Base-by-base conservation (phyloP, 1,284 basidiomycete species). In the Rhodotorula sp. region DNA sequence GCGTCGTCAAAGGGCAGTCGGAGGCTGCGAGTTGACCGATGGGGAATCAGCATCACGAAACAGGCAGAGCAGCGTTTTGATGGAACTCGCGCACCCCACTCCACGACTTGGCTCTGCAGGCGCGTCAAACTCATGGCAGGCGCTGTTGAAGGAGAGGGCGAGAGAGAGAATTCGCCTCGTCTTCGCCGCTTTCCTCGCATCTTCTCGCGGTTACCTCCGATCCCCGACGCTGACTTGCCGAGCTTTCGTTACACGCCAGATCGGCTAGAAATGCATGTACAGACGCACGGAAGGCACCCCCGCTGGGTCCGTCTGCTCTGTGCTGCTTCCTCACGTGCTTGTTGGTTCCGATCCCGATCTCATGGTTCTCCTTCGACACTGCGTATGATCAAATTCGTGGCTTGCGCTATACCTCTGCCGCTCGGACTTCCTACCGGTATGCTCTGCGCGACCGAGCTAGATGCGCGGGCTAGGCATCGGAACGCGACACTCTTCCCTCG, bases 1-100 rank as follows among this genome's bases (percentile, higher is more conserved):
- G 66, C 16, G 72, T 67, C 20, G 75, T 67, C 64, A 69, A 67
- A 5, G 75, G 69, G 58, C 67, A 74, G 57, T 69, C 68, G 34
- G 47, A 18, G 18, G 66, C 75, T 76, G 69, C 12, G 26, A 34
- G 52, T 61, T 57, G 58, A 29, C 31, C n/a, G 52, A 29, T 2
- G 48, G 14, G 29, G n/a, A 4, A 58, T 59, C 20, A 54, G 48
- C 46, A 20, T 8, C 23, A 3, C 48, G 21, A 18, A 39, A 7
- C 5, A 8, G 4, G n/a, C 4, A 18, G 14, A 14, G 14, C 2
- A 26, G 1, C 26, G 8, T 12, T 7, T 26, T 26, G 12, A 7
- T 12, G 8, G 1, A 46, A 23, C 3, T 20, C 3, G 26, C 67
- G 18, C 47, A 68, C 67, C 62, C 67, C 67, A 68, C 34, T 49